These are phyloP conservation scores for Lasiosphaeria hispida DNA, from an alignment of 495 filamentous ascomycete genomes.

Conservation along the genomic window DNA sequence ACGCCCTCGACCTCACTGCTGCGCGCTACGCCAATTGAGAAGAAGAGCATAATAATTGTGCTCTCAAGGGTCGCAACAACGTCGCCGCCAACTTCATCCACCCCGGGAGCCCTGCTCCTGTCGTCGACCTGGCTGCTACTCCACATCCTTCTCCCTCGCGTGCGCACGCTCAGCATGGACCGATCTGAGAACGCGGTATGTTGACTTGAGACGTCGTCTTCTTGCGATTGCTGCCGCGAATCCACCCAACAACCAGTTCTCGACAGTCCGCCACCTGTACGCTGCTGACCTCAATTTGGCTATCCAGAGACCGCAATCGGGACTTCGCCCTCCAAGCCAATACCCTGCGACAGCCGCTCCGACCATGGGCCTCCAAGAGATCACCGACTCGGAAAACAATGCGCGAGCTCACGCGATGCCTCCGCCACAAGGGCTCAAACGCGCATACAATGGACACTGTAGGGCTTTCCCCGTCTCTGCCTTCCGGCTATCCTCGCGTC, in stretches of 20 bases:
- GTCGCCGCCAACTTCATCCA: conserved; percentile 24
- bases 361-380: conserved; percentile 35
- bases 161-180: conserved; percentile 41
- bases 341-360: conserved; percentile 11
- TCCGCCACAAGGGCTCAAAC: conserved; percentile 36
- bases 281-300: conserved; percentile 6
- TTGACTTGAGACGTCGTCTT: not conserved
- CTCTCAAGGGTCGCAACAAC: conserved; percentile 25
- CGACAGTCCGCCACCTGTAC: not conserved
- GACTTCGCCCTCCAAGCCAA: conserved; percentile 20
- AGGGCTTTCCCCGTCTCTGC: conserved; percentile 4
- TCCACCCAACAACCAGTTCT: no score
- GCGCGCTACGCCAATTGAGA: conserved; percentile 31
- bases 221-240: no score
- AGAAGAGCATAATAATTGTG: conserved; percentile 24
- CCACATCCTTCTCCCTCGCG: conserved; percentile 29
- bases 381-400: conserved; percentile 64
- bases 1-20: conserved; percentile 9
- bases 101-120: conserved; percentile 34
- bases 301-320: conserved; percentile 18
- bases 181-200: conserved; percentile 41
- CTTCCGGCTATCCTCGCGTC: not conserved
- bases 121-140: conserved; percentile 30
- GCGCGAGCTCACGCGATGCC: conserved; percentile 59
- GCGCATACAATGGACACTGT: conserved; percentile 36